Percentiles rank a stretch among this genome's conserved stretches.
Conservation (phyloP, 768 basidiomycete genomes). For the Phanerochaete sordida region DNA sequence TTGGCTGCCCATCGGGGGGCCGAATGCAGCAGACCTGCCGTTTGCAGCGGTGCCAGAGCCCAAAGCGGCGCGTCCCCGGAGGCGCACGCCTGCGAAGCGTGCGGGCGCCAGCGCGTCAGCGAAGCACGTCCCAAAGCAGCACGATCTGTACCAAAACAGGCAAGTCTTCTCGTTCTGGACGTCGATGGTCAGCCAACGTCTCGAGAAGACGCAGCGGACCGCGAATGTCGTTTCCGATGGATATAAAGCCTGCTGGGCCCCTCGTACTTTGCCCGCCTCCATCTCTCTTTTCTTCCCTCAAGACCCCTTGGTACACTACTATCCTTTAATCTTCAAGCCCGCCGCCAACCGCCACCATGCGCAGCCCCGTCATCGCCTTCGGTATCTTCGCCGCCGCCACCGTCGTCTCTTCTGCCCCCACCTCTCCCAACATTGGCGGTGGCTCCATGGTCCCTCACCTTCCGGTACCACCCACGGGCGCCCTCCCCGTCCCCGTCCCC, state of each 20-base stretch:
- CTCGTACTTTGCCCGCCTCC: not conserved
- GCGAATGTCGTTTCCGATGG: not conserved
- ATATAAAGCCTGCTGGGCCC: conserved; percentile 4
- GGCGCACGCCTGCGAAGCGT: not conserved
- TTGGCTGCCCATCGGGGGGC: conserved; percentile 1
- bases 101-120: not conserved
- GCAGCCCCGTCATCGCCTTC: conserved; percentile 20
- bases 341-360: conserved; percentile 14
- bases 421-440: not conserved
- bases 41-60: conserved; percentile 3
- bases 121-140: conserved; percentile 1
- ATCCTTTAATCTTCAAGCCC: conserved; percentile 8
- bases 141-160: conserved; percentile 1
- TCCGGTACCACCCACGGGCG: too few species aligned
- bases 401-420: conserved; percentile 8
- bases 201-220: conserved; percentile 12
- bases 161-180: conserved; percentile 3
- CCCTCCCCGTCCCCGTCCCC: not conserved
- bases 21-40: conserved; percentile 14
- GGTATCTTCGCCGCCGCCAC: conserved; percentile 21
- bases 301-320: conserved; percentile 12
- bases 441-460: not conserved
- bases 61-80: not conserved
- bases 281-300: conserved; percentile 7
- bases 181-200: not conserved